Percentiles rank a stretch among this genome's conserved stretches.
Evolutionary conservation across 345 rosid genomes (phyloP).

Genomic region (Leavenworthia alabamica): DNA sequence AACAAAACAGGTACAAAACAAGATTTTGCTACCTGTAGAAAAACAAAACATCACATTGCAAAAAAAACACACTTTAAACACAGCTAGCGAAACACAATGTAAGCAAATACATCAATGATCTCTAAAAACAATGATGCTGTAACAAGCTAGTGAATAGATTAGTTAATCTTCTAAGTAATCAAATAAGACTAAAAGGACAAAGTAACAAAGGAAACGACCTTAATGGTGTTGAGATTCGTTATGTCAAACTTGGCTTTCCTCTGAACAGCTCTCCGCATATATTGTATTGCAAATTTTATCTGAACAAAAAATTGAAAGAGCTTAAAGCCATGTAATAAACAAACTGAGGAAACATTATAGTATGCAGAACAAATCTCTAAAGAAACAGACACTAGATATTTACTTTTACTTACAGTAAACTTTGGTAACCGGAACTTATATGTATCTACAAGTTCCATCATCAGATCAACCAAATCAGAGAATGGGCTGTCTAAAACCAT

Average conservation of each 20-base stretch:
- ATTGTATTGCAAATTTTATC: constrained; percentile 95
- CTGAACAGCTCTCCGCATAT: constrained; percentile 72
- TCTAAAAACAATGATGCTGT: background rate
- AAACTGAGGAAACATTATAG: background rate
- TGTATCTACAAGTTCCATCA: constrained; percentile 95
- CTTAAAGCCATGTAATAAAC: background rate
- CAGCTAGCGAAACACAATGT: background rate
- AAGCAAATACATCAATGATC: background rate
- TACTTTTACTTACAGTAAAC: constrained; percentile 60
- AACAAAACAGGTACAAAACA: constrained; percentile 89
- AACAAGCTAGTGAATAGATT: background rate
- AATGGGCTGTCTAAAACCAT: constrained; percentile 95
- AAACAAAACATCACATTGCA: background rate
- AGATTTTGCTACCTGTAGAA: constrained; percentile 65
- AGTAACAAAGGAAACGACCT: constrained; percentile 44
- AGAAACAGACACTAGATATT: constrained; percentile 1
- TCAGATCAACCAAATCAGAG: constrained; percentile 88
- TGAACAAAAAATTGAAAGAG: constrained; percentile 21
- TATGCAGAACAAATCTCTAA: background rate
- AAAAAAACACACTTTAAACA: background rate
- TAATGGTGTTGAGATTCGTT: constrained; percentile 61
- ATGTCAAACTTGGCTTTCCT: constrained; percentile 91
- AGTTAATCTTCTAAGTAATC: background rate
- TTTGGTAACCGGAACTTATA: constrained; percentile 77
- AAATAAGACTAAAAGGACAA: background rate